Evolutionary conservation across 148 eudicot genomes (phyloP).

Genomic region (Mesembryanthemum crystallinum): DNA sequence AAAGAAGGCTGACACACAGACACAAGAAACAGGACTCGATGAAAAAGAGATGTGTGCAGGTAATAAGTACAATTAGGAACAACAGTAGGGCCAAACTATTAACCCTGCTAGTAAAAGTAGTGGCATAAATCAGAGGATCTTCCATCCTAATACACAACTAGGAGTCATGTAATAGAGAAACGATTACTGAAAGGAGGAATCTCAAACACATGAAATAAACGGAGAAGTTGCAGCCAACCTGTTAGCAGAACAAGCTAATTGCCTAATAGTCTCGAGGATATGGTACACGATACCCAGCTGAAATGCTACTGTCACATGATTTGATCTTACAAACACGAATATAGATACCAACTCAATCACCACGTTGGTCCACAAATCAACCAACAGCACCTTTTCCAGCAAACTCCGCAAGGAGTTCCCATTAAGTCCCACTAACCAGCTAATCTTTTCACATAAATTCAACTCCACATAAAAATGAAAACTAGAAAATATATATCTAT

Average conservation of each 20-base stretch:
- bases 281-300: not conserved
- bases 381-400: not conserved
- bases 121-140: not conserved
- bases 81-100: not conserved
- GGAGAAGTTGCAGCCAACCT: not conserved
- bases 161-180: not conserved
- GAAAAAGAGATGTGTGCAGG: not conserved
- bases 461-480: not conserved
- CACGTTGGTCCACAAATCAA: not conserved
- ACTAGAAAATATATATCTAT: not conserved
- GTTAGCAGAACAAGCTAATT: not conserved
- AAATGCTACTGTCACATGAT: not conserved
- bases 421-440: not conserved
- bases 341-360: not conserved
- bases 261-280: not conserved
- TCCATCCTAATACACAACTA: not conserved
- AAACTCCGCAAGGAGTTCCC: not conserved
- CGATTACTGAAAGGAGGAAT: not conserved
- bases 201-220: not conserved
- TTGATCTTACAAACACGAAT: not conserved
- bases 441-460: not conserved
- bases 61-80: not conserved
- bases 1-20: not conserved
- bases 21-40: too few species aligned
- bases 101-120: not conserved